A percentile compares a stretch with the other conserved stretches of the same genome.
These are phyloP conservation scores for Solanum pinnatisectum DNA, from an alignment of 257 asterid species.

Conservation along the genomic window DNA sequence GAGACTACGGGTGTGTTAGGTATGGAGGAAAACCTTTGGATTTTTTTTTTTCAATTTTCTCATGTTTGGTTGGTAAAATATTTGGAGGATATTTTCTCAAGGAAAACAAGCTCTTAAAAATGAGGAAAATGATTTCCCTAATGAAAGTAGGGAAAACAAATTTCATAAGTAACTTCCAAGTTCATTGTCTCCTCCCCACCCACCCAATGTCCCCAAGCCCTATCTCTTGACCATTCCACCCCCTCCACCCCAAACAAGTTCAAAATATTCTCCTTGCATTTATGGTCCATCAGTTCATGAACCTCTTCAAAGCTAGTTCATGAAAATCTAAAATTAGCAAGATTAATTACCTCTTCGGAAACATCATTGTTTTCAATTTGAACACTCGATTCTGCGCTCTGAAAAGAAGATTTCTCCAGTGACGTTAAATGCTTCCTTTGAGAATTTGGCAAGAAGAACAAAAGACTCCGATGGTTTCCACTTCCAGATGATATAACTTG, in stretches of 20 bases:
- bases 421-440: slow-evolving; percentile 1
- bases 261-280: background rate
- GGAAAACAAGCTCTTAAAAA: background rate
- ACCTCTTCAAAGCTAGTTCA: background rate
- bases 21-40: background rate
- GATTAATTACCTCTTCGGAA: slow-evolving; percentile 20
- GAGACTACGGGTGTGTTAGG: background rate
- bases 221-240: background rate
- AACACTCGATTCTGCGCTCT: slow-evolving; percentile 2
- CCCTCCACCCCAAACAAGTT: background rate
- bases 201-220: background rate
- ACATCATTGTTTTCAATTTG: slow-evolving; percentile 25
- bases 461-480: background rate
- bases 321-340: background rate
- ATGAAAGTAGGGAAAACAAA: background rate
- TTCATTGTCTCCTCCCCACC: background rate
- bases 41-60: too few relatives aligned
- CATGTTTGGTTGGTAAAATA: too few relatives aligned
- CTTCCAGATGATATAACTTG: slow-evolving; percentile 9
- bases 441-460: slow-evolving; percentile 9
- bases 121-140: background rate
- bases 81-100: too few relatives aligned
- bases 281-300: background rate
- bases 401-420: background rate
- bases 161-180: background rate